These are phyloP conservation scores for Aspergillus melleus DNA, from an alignment of 2,329 filamentous ascomycete species.

Conservation along the genomic window DNA sequence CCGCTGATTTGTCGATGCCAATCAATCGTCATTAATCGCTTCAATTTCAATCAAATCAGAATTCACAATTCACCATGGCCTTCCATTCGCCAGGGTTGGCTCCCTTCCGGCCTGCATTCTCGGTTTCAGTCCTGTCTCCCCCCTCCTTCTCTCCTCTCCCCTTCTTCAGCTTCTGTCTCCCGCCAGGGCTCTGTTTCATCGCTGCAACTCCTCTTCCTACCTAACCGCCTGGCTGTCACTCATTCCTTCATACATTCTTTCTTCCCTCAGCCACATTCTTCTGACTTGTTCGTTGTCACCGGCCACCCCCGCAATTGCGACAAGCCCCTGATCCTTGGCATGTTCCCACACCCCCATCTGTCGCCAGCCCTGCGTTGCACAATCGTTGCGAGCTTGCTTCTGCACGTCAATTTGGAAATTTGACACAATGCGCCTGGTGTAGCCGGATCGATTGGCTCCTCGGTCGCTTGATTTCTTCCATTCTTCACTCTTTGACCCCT, in stretches of 20 bases:
- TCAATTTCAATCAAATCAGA: too few relatives aligned
- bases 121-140: background rate
- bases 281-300: background rate
- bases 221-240: background rate
- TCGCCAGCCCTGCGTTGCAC: background rate
- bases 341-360: background rate
- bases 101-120: too few relatives aligned
- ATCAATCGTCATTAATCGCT: background rate
- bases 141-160: background rate
- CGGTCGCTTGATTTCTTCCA: background rate
- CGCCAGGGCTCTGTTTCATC: slow-evolving; percentile 3
- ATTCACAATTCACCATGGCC: too few relatives aligned
- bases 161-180: background rate
- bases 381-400: background rate
- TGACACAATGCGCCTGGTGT: slow-evolving; percentile 10
- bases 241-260: slow-evolving; percentile 5
- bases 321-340: background rate
- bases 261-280: background rate
- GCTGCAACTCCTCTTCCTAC: background rate
- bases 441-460: slow-evolving; percentile 13
- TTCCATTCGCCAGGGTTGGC: too few relatives aligned
- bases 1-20: background rate
- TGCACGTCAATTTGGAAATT: background rate
- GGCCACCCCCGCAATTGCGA: background rate
- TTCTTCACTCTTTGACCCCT: background rate